Evolutionary conservation across 2,329 filamentous ascomycete species (phyloP).

Genomic region (Hypoxylon sp.): DNA sequence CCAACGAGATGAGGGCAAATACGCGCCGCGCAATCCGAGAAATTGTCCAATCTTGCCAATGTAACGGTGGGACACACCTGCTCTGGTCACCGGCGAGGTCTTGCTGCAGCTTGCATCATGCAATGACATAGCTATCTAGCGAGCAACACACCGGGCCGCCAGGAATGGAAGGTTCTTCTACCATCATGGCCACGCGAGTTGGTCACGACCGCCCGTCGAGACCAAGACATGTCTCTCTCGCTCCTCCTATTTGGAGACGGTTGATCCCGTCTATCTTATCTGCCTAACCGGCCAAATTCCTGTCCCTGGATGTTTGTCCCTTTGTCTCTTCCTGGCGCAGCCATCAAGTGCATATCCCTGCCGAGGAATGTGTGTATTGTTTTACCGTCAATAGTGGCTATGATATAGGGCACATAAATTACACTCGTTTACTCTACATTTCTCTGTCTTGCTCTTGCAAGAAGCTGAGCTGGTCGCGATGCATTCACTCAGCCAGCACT

Average conservation of each 20-base stretch:
- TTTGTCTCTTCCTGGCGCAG: background rate
- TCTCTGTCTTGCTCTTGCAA: conserved; percentile 27
- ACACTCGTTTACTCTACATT: conserved; percentile 27
- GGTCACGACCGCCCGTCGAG: conserved; percentile 41
- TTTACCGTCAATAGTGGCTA: conserved; percentile 27
- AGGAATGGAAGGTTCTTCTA: conserved; percentile 51
- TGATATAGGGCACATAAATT: conserved; percentile 30
- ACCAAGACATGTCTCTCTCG: conserved; percentile 46
- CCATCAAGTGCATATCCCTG: conserved; percentile 9
- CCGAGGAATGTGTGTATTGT: conserved; percentile 38
- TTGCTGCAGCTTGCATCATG: conserved; percentile 43
- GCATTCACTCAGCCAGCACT: conserved; percentile 36
- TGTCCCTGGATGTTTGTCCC: conserved; percentile 26
- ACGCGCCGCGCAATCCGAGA: conserved; percentile 27
- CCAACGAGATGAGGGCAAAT: conserved; percentile 17
- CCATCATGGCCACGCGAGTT: conserved; percentile 34
- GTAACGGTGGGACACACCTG: conserved; percentile 42
- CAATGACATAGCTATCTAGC: conserved; percentile 26
- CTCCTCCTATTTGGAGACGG: conserved; percentile 37
- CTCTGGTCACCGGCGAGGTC: conserved; percentile 36
- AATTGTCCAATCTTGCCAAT: conserved; percentile 41
- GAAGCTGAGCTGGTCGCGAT: conserved; percentile 40
- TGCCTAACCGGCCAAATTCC: conserved; percentile 42
- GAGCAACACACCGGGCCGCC: conserved; percentile 38
- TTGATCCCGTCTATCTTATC: conserved; percentile 43